phyloP scores from a whole-genome alignment of 1,139 yeast genomes.

The Candida freyschussii region DNA sequence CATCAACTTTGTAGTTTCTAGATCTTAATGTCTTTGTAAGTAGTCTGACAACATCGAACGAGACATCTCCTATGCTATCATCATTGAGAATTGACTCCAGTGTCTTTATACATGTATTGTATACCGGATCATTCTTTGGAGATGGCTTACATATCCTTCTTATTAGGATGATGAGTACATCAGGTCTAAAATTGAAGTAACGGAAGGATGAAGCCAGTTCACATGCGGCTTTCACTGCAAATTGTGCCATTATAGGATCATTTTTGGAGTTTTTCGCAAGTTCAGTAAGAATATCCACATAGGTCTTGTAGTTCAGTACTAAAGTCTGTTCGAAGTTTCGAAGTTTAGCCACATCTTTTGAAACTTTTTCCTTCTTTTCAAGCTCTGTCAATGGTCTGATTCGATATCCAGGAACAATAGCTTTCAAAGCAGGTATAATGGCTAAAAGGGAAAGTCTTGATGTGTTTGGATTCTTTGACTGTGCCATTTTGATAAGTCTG shows the following conservation, averaged over 20 bases:
- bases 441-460: slow-evolving; percentile 74
- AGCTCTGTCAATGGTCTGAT: slow-evolving; percentile 77
- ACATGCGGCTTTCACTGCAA: slow-evolving; percentile 74
- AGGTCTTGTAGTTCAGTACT: slow-evolving; percentile 64
- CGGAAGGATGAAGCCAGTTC: slow-evolving; percentile 67
- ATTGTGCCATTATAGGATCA: slow-evolving; percentile 42
- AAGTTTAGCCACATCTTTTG: slow-evolving; percentile 72
- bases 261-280: slow-evolving; percentile 33
- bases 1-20: slow-evolving; percentile 78
- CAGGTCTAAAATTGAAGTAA: slow-evolving; percentile 76
- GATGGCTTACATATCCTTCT: slow-evolving; percentile 60
- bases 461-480: slow-evolving; percentile 61
- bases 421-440: slow-evolving; percentile 77
- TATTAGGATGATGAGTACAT: slow-evolving; percentile 60
- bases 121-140: slow-evolving; percentile 41
- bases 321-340: slow-evolving; percentile 78
- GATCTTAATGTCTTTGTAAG: slow-evolving; percentile 67
- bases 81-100: slow-evolving; percentile 66
- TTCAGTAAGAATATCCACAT: slow-evolving; percentile 50
- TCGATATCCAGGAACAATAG: slow-evolving; percentile 82
- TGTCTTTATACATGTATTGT: slow-evolving; percentile 56
- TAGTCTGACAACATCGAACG: slow-evolving; percentile 66
- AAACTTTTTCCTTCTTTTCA: slow-evolving; percentile 77
- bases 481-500: slow-evolving; percentile 67
- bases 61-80: slow-evolving; percentile 72